phyloP scores from a whole-genome alignment of 1,284 basidiomycete species.

The Cutaneotrichosporon spelunceum region DNA sequence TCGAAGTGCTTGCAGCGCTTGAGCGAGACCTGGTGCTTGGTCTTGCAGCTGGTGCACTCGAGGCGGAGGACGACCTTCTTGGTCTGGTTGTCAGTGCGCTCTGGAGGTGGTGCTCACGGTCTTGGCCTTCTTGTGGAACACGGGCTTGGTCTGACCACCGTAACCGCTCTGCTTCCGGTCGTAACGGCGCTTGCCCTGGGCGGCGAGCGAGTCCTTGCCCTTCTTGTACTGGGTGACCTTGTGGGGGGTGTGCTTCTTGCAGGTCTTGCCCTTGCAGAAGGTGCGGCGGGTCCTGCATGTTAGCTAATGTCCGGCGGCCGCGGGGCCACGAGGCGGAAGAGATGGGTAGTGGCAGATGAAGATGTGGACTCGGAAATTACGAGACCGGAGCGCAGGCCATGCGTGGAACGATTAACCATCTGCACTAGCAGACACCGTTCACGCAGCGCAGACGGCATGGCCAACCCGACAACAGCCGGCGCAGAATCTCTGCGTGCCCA shows the following conservation, averaged over 20 bases:
- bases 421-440: neutral
- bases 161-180: conserved; percentile 98
- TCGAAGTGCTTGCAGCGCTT: conserved; percentile 99
- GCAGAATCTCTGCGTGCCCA: neutral
- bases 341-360: neutral
- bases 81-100: conserved; percentile 55
- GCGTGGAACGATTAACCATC: neutral
- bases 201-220: conserved; percentile 92
- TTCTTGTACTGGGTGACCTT: conserved; percentile 98
- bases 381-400: neutral
- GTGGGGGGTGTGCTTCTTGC: conserved; percentile 99
- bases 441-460: neutral
- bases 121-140: conserved; percentile 80
- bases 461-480: neutral
- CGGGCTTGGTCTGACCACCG: conserved; percentile 99
- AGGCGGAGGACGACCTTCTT: conserved; percentile 99
- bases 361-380: neutral
- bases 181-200: conserved; percentile 99
- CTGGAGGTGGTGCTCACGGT: conserved; percentile 34
- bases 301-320: neutral
- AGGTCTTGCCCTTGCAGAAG: conserved; percentile 95
- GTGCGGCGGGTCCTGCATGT: conserved; percentile 50
- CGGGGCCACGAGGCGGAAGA: neutral
- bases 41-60: conserved; percentile 98
- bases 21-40: conserved; percentile 91